Conservation (phyloP, 139 green algal genomes). For the Gonium pectorale region DNA sequence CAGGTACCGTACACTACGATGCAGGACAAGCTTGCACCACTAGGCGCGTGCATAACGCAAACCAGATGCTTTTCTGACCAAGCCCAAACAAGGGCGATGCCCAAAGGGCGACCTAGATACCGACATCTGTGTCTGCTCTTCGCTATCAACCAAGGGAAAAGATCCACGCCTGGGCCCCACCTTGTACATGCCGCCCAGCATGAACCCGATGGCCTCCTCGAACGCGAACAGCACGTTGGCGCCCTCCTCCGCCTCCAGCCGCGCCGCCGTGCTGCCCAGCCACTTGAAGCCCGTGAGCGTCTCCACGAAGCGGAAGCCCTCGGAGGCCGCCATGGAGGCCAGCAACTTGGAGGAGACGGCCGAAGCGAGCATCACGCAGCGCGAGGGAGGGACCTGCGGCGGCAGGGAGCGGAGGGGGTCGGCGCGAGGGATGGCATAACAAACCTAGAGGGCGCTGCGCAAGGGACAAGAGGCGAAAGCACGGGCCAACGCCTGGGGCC, state of each 20-base stretch:
- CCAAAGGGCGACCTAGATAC: too few species aligned
- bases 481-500: too few species aligned
- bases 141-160: too few species aligned
- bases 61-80: too few species aligned
- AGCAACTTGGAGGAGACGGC: constrained; percentile 76
- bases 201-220: constrained; percentile 89
- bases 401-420: not conserved
- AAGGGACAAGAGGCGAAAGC: too few species aligned
- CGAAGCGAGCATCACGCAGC: constrained; percentile 73
- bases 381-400: constrained; percentile 40
- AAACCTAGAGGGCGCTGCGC: too few species aligned
- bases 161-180: not conserved
- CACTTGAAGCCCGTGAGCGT: constrained; percentile 90
- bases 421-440: too few species aligned
- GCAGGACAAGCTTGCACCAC: too few species aligned
- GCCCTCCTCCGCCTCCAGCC: constrained; percentile 57
- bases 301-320: constrained; percentile 68
- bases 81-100: too few species aligned
- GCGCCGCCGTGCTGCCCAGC: constrained; percentile 77
- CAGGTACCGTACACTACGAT: too few species aligned
- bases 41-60: too few species aligned
- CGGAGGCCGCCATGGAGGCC: constrained; percentile 62
- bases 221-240: constrained; percentile 78
- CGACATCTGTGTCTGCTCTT: too few species aligned
- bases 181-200: constrained; percentile 57